Base-by-base conservation (phyloP, 208 protist genomes). In the Trypanosoma brucei region DNA sequence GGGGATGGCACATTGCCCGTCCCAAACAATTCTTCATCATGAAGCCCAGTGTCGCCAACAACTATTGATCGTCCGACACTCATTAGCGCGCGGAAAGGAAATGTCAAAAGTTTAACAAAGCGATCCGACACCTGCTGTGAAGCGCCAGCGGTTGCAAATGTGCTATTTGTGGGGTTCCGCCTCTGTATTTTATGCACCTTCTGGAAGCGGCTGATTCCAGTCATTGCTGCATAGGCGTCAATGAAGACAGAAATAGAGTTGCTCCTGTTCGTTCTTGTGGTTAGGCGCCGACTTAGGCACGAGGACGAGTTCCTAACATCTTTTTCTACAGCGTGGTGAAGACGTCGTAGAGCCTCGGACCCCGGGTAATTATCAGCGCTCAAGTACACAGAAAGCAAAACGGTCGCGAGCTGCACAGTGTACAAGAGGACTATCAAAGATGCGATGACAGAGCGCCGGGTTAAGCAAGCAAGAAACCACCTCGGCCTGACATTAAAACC, bases 181-280 rank as follows among this genome's bases (percentile, higher is more conserved):
- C 11, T 30, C 33, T 1, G n/a, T 22, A 52, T 2, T 36, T 39
- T 39, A 52, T 66, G 58, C 5, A 38, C 56, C 56, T 86, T 86
- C 33, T 81, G 72, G 53, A 86, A 86, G 11, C 76, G 75, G 57
- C 68, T 76, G 48, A 82, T 73, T 3, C 80, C 80, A 30, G 72
- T 68, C 76, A 83, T 83, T 36, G 62, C 76, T 30, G 80, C 80
- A 65, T 80, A 86, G 7, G 71, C 72, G 59, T 86, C 80, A 50
- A 86, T 55, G 35, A 85, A 85, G 0, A 85, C 42, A 9, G 67
- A 74, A 52, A 78, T 45, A 14, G 50, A 54, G n/a, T 33, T 13
- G 22, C n/a, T 36, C 37, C 55, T 60, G 7, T 56, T 30, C 1
- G 30, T 2, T 13, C 14, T 13, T 0, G n/a, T 33, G 9, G 30